These are phyloP conservation scores for Corynespora cassiicola DNA, from an alignment of 2,329 filamentous ascomycete genomes.

Conservation along the genomic window DNA sequence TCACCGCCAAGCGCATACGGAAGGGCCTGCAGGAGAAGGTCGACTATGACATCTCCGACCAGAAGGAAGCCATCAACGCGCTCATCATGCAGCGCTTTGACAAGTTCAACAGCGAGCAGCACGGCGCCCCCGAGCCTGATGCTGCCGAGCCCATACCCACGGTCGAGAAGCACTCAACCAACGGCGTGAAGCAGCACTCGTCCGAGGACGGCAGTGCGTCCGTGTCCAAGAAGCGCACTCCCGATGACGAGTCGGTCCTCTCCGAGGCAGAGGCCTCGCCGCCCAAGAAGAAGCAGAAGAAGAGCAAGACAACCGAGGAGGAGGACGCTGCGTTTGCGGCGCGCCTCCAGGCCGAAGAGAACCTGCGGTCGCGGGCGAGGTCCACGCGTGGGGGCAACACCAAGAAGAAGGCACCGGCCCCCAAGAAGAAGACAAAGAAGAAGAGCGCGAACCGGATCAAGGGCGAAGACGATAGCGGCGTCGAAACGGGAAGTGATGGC, in stretches of 20 bases:
- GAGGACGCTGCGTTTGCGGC: slow-evolving; percentile 88
- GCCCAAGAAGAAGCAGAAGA: slow-evolving; percentile 66
- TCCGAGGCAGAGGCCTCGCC: slow-evolving; percentile 51
- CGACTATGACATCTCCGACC: slow-evolving; percentile 65
- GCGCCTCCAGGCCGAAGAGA: slow-evolving; percentile 90
- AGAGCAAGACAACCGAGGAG: slow-evolving; percentile 70
- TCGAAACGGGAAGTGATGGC: slow-evolving; percentile 65
- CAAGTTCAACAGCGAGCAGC: slow-evolving; percentile 49
- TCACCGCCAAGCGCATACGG: slow-evolving; percentile 70
- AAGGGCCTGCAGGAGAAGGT: slow-evolving; percentile 67
- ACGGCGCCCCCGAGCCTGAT: slow-evolving; percentile 26
- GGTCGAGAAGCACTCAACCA: slow-evolving; percentile 27
- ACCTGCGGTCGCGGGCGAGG: slow-evolving; percentile 68
- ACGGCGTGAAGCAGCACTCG: slow-evolving; percentile 33
- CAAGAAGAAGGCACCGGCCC: slow-evolving; percentile 61
- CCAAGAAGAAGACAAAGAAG: slow-evolving; percentile 78
- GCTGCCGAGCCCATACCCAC: slow-evolving; percentile 47
- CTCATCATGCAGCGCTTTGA: slow-evolving; percentile 60
- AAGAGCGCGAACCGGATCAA: slow-evolving; percentile 75
- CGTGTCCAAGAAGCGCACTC: slow-evolving; percentile 50
- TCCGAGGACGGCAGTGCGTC: slow-evolving; percentile 28
- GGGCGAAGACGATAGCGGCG: slow-evolving; percentile 80
- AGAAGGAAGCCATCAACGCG: slow-evolving; percentile 62
- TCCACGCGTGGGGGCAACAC: slow-evolving; percentile 76
- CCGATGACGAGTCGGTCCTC: slow-evolving; percentile 47